Conservation (phyloP, 768 basidiomycete genomes). For the Termitomyces sp. region DNA sequence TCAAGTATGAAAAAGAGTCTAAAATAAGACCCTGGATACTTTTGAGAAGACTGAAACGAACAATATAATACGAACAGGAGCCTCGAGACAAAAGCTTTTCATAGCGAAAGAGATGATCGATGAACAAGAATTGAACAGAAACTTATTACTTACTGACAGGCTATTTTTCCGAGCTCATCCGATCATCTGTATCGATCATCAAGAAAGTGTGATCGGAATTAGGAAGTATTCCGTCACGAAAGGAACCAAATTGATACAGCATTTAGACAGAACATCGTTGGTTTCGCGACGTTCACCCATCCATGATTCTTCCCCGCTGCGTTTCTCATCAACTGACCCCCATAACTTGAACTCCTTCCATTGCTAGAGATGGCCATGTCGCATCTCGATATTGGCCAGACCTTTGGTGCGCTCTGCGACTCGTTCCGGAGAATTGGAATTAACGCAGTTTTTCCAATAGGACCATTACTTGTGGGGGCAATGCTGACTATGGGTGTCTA, state of each 20-base stretch:
- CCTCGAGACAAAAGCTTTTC: neutral
- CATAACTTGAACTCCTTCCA: neutral
- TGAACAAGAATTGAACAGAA: no score
- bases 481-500: conserved; percentile 36
- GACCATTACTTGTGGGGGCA: conserved; percentile 35
- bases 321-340: neutral
- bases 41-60: neutral
- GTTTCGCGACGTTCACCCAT: neutral
- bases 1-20: neutral
- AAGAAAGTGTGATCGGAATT: neutral
- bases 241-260: neutral
- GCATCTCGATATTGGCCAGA: conserved; percentile 19
- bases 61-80: neutral
- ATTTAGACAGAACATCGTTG: neutral
- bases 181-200: no score
- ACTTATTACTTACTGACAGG: no score
- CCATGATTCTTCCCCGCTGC: conserved; percentile 7
- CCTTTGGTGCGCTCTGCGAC: conserved; percentile 25
- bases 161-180: neutral
- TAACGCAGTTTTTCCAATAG: conserved; percentile 11
- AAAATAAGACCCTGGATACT: no score
- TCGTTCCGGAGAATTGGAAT: neutral
- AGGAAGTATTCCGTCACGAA: neutral
- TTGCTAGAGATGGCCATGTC: neutral
- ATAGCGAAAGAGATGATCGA: no score